Percentiles rank a stretch among this genome's conserved stretches.
phyloP scores from a whole-genome alignment of 306 rosid species.

The Sindora glabra region DNA sequence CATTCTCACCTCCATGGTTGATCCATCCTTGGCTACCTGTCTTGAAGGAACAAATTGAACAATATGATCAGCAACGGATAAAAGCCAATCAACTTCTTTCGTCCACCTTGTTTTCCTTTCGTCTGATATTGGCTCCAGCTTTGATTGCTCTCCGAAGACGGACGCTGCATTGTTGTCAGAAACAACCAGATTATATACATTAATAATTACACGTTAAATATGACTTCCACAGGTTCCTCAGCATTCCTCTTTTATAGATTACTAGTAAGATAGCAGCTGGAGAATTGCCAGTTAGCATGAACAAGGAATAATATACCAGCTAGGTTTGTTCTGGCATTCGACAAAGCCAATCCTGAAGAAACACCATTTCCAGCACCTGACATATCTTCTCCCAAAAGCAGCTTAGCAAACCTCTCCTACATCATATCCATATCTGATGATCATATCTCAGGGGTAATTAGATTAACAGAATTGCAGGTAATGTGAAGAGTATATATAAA shows the following conservation, averaged over 20 bases:
- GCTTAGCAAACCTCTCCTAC: slow-evolving; percentile 79
- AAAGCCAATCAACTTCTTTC: slow-evolving; percentile 81
- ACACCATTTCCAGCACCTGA: slow-evolving; percentile 99
- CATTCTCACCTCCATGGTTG: slow-evolving; percentile 79
- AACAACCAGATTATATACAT: not conserved
- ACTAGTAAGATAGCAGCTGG: not conserved
- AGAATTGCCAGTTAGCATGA: not conserved
- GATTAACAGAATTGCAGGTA: not conserved
- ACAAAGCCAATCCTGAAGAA: slow-evolving; percentile 90
- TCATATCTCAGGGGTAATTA: not conserved
- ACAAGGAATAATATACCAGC: slow-evolving; percentile 44
- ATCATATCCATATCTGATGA: slow-evolving; percentile 65
- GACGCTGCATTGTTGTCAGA: slow-evolving; percentile 53
- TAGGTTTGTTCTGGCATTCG: slow-evolving; percentile 84
- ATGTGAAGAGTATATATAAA: not conserved
- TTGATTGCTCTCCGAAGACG: slow-evolving; percentile 71
- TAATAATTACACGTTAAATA: not conserved
- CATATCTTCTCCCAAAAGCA: slow-evolving; percentile 96
- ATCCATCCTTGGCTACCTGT: slow-evolving; percentile 61
- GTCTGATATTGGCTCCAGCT: slow-evolving; percentile 60
- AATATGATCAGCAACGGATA: slow-evolving; percentile 83
- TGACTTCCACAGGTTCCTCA: not conserved
- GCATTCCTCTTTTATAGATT: not conserved
- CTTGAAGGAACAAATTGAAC: slow-evolving; percentile 82
- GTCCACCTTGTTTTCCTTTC: slow-evolving; percentile 75